A percentile compares a stretch with the other conserved stretches of the same genome.
Evolutionary conservation across 2,329 filamentous ascomycete species (phyloP).

Genomic region (Penicillium sp.): DNA sequence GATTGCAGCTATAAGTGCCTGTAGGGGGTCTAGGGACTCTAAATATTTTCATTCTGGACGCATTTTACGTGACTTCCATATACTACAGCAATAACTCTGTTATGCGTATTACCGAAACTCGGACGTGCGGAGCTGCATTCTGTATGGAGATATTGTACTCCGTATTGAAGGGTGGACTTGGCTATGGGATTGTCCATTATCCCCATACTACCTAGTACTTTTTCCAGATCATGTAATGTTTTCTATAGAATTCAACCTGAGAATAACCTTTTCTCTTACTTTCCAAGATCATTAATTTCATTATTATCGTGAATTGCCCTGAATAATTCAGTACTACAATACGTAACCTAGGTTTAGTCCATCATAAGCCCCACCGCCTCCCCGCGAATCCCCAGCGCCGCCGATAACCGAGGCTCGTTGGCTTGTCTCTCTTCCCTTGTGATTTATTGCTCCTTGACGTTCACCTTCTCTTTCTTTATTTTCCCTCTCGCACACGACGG

Average conservation of each 20-base stretch:
- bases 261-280: background rate
- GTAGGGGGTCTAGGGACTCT: no score
- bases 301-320: background rate
- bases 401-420: conserved; percentile 34
- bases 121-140: background rate
- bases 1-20: no score
- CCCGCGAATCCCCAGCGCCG: conserved; percentile 32
- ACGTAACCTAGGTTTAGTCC: background rate
- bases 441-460: conserved; percentile 22
- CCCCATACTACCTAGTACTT: background rate
- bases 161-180: background rate
- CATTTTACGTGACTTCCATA: background rate
- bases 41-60: no score
- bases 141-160: no score
- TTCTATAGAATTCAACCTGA: background rate
- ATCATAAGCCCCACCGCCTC: conserved; percentile 24
- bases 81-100: background rate
- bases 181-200: background rate
- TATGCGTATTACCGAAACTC: background rate
- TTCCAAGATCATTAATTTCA: background rate
- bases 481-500: conserved; percentile 11
- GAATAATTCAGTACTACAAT: no score
- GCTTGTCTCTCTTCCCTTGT: conserved; percentile 25
- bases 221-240: background rate
- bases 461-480: conserved; percentile 11